Base-by-base conservation (phyloP, 225 moss, liverwort and hornwort genomes). In the Climacium dendroides region DNA sequence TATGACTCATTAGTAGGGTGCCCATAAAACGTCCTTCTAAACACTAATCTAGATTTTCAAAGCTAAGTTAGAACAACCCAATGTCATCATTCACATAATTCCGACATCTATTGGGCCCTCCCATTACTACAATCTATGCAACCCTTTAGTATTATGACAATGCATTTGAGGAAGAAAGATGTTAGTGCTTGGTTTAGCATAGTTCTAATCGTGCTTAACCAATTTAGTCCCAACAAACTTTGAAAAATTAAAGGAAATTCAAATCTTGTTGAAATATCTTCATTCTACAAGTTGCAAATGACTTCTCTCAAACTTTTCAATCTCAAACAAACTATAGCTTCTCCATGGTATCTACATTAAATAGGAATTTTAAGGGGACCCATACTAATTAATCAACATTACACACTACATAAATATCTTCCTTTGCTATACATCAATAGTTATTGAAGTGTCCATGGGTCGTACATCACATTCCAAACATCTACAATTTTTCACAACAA, bases 121-220 rank as follows among this genome's bases (percentile, higher is more conserved):
- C 22, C 6, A 66, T n/a, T n/a, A 4, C 1, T 4, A 12, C 10
- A 66, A n/a, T 66, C n/a, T 65, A 20, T 19, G 35, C 22, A 66
- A n/a, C 0, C n/a, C 0, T n/a, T 22, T 66, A 66, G 12, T 8
- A 22, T 66, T 2, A n/a, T 11, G 7, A 11, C 3, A 66, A n/a
- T 66, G n/a, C 12, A 12, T 3, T 66, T 66, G 12, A 11, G 1
- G 19, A 65, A 1, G 6, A 20, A 20, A 11, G 0, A 11, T 11
- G 5, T n/a, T 2, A 20, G 0, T 0, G 1, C 20, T 66, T 11
- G n/a, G 4, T n/a, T n/a, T 63, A 32, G 9, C 6, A 63, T 32
- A 2, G 63, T 4, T 0, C 10, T 65, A n/a, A 1, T 19, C 0
- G 6, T 11, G 2, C 2, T 66, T 20, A 20, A n/a, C 7, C 2